A percentile compares a stretch with the other conserved stretches of the same genome.
Evolutionary conservation across 106 monocot genomes (phyloP).

Genomic region (Triglochin maritima): DNA sequence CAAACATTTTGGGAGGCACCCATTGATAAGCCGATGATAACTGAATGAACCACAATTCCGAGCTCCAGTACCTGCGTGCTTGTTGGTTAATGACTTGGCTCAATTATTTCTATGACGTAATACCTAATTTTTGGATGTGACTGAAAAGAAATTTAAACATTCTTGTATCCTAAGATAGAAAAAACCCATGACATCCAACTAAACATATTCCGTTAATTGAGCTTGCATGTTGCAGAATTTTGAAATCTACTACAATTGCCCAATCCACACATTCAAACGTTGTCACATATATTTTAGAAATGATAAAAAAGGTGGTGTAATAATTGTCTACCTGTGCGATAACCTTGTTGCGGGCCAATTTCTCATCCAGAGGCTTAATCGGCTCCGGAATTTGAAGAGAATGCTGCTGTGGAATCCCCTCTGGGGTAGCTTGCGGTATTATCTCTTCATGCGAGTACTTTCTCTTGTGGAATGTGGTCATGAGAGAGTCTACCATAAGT

Average conservation of each 20-base stretch:
- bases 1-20: too few relatives aligned
- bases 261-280: too few relatives aligned
- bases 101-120: neutral
- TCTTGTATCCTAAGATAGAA: constrained; percentile 5
- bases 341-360: too few relatives aligned
- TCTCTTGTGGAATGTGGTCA: constrained; percentile 45
- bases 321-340: too few relatives aligned
- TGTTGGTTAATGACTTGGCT: neutral
- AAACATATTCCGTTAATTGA: too few relatives aligned
- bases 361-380: too few relatives aligned
- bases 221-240: too few relatives aligned
- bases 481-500: constrained; percentile 58
- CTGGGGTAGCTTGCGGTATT: constrained; percentile 18
- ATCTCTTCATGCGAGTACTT: constrained; percentile 38
- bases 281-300: too few relatives aligned
- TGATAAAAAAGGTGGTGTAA: too few relatives aligned
- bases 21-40: neutral
- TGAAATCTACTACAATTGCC: too few relatives aligned
- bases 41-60: neutral
- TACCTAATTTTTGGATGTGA: neutral
- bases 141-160: neutral
- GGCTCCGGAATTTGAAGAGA: constrained; percentile 5
- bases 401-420: constrained; percentile 9
- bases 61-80: neutral
- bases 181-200: too few relatives aligned